Percentiles rank a stretch among this genome's conserved stretches.
Evolutionary conservation across 2,329 filamentous ascomycete species (phyloP).

Genomic region (Diaporthe citrichinensis): DNA sequence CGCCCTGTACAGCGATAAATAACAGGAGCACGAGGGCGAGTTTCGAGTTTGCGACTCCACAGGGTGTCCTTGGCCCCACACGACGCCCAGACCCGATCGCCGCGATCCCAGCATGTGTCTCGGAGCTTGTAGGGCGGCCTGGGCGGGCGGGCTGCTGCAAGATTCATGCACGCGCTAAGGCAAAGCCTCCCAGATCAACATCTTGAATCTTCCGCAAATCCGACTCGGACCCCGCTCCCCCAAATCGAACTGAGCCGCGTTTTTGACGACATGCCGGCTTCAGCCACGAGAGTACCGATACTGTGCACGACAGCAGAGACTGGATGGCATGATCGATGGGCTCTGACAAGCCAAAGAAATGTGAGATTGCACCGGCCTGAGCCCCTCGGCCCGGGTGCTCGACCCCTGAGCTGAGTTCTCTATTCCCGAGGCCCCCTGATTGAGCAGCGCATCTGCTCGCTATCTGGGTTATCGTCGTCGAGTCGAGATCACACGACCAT

Average conservation of each 20-base stretch:
- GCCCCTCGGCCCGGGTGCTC: neutral
- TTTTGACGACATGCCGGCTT: slow-evolving; percentile 25
- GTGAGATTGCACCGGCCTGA: slow-evolving; percentile 15
- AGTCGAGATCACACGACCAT: neutral
- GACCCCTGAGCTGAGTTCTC: slow-evolving; percentile 9
- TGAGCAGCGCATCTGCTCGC: neutral
- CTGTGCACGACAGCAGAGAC: slow-evolving; percentile 18
- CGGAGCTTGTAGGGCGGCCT: slow-evolving; percentile 2
- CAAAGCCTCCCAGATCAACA: slow-evolving; percentile 6
- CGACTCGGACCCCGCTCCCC: slow-evolving; percentile 5
- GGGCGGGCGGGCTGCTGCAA: slow-evolving; percentile 1
- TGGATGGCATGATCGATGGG: slow-evolving; percentile 31
- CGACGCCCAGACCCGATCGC: slow-evolving; percentile 21
- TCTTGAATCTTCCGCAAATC: neutral
- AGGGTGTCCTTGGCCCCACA: neutral
- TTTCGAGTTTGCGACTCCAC: slow-evolving; percentile 17
- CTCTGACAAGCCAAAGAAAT: slow-evolving; percentile 38
- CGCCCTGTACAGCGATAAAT: neutral
- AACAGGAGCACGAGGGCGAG: slow-evolving; percentile 1
- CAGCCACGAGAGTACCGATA: slow-evolving; percentile 5
- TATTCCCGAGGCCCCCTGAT: neutral
- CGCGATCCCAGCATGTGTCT: slow-evolving; percentile 5
- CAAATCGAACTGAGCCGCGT: neutral
- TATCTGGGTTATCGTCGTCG: neutral
- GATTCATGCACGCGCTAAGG: slow-evolving; percentile 25